Evolutionary conservation across 139 green algal genomes (phyloP).

Genomic region (Limnomonas spitsbergensis): DNA sequence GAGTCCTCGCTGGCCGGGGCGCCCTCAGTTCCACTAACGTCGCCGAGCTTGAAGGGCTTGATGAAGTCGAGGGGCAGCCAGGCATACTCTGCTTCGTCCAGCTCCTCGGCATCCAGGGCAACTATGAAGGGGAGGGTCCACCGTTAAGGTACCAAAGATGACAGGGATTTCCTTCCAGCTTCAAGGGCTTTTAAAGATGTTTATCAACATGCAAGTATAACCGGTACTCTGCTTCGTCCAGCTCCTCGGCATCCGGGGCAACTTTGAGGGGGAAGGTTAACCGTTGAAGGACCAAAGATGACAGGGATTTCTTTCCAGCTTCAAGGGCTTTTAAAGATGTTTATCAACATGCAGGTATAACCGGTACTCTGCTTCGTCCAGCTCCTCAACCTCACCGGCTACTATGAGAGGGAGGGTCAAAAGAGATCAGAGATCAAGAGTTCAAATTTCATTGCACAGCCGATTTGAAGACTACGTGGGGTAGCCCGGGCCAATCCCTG

Average conservation of each 20-base stretch:
- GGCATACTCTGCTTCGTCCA: constrained; percentile 87
- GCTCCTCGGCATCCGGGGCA: constrained; percentile 40
- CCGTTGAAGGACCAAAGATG: neutral
- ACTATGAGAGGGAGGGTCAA: neutral
- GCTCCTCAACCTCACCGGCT: constrained; percentile 39
- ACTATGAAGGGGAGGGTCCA: neutral
- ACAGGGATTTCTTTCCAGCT: no score
- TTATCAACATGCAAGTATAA: no score
- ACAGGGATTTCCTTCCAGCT: no score
- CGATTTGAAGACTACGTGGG: no score
- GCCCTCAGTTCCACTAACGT: constrained; percentile 33
- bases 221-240: constrained; percentile 89
- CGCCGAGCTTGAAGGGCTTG: constrained; percentile 65
- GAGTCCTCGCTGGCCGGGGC: constrained; percentile 19
- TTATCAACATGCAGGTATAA: no score
- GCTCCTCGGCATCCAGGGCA: constrained; percentile 41
- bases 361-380: constrained; percentile 89
- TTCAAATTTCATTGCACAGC: no score
- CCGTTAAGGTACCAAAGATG: neutral
- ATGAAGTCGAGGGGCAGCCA: constrained; percentile 78
- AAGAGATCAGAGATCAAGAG: no score
- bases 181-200: no score
- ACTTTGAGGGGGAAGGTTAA: neutral
- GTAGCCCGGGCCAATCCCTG: no score
- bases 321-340: no score